A percentile compares a stretch with the other conserved stretches of the same genome.
phyloP scores from a whole-genome alignment of 116 monocot species.

The Dioscorea cayenensis region DNA sequence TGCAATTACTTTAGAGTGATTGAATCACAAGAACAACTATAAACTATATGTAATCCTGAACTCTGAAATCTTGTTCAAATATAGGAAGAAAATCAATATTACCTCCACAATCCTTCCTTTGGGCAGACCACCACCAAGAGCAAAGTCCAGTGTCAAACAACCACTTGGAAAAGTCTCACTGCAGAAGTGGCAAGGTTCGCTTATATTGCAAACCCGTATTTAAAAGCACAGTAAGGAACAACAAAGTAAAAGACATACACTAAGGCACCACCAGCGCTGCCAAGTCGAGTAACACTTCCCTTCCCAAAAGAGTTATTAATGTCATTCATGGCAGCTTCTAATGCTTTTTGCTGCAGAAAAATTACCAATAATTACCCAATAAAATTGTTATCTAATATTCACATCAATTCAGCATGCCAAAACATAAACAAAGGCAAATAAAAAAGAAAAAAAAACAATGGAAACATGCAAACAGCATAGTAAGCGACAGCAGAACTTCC shows the following conservation, averaged over 20 bases:
- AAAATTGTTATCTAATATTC: background rate
- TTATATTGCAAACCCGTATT: background rate
- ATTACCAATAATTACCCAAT: background rate
- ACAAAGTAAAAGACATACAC: slow-evolving; percentile 46
- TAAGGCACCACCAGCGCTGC: slow-evolving; percentile 84
- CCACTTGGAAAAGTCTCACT: slow-evolving; percentile 98
- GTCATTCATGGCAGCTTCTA: slow-evolving; percentile 95
- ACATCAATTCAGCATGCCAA: too few relatives aligned
- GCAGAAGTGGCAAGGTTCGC: background rate
- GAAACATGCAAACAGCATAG: too few relatives aligned
- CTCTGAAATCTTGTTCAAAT: background rate
- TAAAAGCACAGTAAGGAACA: background rate
- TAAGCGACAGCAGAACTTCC: too few relatives aligned
- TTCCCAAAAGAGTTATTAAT: slow-evolving; percentile 98
- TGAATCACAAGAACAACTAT: background rate
- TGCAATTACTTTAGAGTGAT: background rate
- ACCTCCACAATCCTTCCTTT: slow-evolving; percentile 99
- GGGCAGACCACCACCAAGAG: slow-evolving; percentile 88
- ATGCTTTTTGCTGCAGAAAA: slow-evolving; percentile 71
- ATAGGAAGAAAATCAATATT: slow-evolving; percentile 1
- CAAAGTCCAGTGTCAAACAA: slow-evolving; percentile 91
- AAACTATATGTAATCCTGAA: background rate
- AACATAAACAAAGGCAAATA: too few relatives aligned
- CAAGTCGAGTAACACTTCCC: slow-evolving; percentile 96
- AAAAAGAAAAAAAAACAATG: too few relatives aligned